Evolutionary conservation across 2,329 filamentous ascomycete species (phyloP).

Genomic region (Cyclaneusma minus): DNA sequence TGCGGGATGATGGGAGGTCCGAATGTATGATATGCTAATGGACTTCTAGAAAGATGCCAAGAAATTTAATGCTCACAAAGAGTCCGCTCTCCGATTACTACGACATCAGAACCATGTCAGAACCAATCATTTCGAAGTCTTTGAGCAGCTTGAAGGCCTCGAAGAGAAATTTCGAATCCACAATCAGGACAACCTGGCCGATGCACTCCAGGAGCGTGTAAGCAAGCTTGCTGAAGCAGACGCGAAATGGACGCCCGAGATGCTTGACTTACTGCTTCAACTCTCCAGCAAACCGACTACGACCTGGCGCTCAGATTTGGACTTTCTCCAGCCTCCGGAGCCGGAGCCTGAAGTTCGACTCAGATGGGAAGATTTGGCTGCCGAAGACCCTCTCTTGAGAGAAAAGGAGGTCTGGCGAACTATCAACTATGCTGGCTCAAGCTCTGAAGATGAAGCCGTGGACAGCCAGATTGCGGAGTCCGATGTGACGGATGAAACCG

Average conservation of each 20-base stretch:
- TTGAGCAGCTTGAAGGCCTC: constrained; percentile 49
- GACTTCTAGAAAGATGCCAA: constrained; percentile 15
- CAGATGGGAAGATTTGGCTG: constrained; percentile 67
- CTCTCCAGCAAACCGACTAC: constrained; percentile 68
- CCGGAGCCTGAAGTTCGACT: constrained; percentile 32
- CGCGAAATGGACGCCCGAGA: constrained; percentile 61
- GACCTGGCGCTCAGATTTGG: constrained; percentile 49
- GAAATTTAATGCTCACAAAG: constrained; percentile 28
- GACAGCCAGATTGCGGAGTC: constrained; percentile 21
- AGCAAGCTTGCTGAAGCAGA: constrained; percentile 36
- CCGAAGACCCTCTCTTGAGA: constrained; percentile 56
- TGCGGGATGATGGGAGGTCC: constrained; percentile 19
- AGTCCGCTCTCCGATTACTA: constrained; percentile 33
- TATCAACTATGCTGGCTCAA: constrained; percentile 48
- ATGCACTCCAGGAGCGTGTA: constrained; percentile 45
- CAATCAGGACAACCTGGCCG: constrained; percentile 64
- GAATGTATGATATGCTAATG: too few relatives aligned
- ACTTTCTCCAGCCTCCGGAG: constrained; percentile 30
- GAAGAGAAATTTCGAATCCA: constrained; percentile 78
- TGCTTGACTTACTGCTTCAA: constrained; percentile 62
- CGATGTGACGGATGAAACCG: constrained; percentile 17
- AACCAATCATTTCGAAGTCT: constrained; percentile 63
- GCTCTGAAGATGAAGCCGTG: constrained; percentile 33
- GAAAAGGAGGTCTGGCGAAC: constrained; percentile 56
- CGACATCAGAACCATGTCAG: constrained; percentile 41